Base-by-base conservation (phyloP, 2,329 filamentous ascomycete genomes). In the Arachnomyces sp. region DNA sequence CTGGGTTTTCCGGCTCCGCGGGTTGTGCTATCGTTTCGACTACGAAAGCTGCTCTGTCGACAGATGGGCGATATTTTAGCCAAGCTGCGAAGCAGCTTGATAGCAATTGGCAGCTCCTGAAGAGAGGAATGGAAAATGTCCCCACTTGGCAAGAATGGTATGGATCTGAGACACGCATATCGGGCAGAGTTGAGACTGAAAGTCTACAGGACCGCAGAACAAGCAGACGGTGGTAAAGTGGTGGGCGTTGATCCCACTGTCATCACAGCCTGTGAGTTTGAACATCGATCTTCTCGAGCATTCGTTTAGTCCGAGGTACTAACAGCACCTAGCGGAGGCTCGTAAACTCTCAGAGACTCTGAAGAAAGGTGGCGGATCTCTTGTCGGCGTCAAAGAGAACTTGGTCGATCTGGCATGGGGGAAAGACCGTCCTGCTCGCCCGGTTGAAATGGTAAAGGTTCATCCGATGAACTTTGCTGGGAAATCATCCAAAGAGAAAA, bases 121-220 rank as follows among this genome's bases (percentile, higher is more conserved):
- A 95, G 69, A 87, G 94, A 56, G 92, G 92, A 4, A 73, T 95
- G 35, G 86, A 92, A 57, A 87, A 94, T 62, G 88, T 95, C 7
- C 90, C 87, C 1, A 96, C 90, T 0, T 98, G 92, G 86, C 87
- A 95, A 60, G 92, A 96, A 63, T 98, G 92, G 92, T 80, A 81
- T 41, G 53, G 12, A 17, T 40, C 5, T 38, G 21, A 15, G 12
- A n/a, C n/a, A 21, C 34, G 31, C 16, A 36, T 14, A 41, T 43
- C 53, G 42, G 55, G 17, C 29, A 14, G n/a, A n/a, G n/a, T n/a
- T 28, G 12, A 36, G 38, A 29, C 38, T 54, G 40, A 52, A 35
- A 18, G 28, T 40, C 18, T 42, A 17, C 47, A 77, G 73, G 73
- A 77, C 77, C 12, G 82, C 85, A 28, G 85, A 92, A 57, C 84